These are phyloP conservation scores for Rhamnella rubrinervis DNA, from an alignment of 331 rosid species.

Conservation along the genomic window DNA sequence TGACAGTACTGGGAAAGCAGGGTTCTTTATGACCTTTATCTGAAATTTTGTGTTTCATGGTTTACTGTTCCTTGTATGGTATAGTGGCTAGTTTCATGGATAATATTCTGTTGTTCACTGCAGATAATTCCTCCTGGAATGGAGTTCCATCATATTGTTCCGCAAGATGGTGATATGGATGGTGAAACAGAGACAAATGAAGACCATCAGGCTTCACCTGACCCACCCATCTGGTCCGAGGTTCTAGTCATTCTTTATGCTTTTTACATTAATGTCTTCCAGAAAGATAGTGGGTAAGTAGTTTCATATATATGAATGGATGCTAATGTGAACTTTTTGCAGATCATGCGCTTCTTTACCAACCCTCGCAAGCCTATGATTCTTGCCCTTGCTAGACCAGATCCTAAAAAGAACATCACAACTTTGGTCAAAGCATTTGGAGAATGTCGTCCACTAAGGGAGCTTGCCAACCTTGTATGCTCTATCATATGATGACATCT, in stretches of 20 bases:
- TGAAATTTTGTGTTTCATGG: constrained; percentile 8
- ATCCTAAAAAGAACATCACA: constrained; percentile 97
- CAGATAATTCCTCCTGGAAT: constrained; percentile 97
- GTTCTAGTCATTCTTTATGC: constrained; percentile 46
- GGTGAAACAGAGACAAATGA: constrained; percentile 78
- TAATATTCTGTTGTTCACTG: constrained; percentile 24
- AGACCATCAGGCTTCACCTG: constrained; percentile 86
- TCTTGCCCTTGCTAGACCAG: constrained; percentile 99
- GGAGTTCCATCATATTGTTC: constrained; percentile 97
- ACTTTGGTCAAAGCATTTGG: constrained; percentile 98
- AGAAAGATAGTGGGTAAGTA: constrained; percentile 21
- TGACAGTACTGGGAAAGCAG: neutral
- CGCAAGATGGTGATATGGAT: constrained; percentile 85
- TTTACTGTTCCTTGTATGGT: constrained; percentile 7
- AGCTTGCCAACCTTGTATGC: constrained; percentile 95
- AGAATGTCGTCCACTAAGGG: constrained; percentile 93
- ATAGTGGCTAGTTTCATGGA: constrained; percentile 6
- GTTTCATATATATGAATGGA: constrained; percentile 15
- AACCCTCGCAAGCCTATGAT: constrained; percentile 98
- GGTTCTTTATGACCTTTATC: neutral
- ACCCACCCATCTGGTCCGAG: constrained; percentile 96
- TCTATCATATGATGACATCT: constrained; percentile 12
- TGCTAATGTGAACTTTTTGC: constrained; percentile 34
- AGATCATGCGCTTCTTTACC: constrained; percentile 97
- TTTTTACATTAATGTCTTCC: constrained; percentile 25